Evolutionary conservation across 108 stramenopile species (phyloP).

Genomic region (Fistulifera solaris): DNA sequence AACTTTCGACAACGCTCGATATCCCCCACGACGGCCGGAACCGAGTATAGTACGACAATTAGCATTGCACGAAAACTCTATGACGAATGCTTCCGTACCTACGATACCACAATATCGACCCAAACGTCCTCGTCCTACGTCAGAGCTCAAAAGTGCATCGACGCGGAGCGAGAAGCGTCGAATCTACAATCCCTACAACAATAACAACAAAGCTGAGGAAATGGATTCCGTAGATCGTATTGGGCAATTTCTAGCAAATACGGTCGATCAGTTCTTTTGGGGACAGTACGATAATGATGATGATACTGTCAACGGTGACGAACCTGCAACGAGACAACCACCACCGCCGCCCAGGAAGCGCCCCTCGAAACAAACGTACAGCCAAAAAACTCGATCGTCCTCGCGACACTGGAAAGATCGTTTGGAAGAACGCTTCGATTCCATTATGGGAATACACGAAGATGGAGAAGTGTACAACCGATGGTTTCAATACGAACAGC

Average conservation of each 20-base stretch:
- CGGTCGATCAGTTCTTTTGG: not conserved
- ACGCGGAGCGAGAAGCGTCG: not conserved
- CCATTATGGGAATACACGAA: conserved; percentile 10
- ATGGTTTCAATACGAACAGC: conserved; percentile 1
- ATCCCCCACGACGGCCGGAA: too few relatives aligned
- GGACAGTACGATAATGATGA: not conserved
- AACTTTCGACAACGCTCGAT: too few relatives aligned
- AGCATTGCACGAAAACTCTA: too few relatives aligned
- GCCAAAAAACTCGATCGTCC: not conserved
- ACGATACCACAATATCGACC: too few relatives aligned
- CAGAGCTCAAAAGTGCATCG: not conserved
- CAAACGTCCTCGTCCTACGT: too few relatives aligned
- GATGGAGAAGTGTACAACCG: conserved; percentile 9
- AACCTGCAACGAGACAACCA: too few relatives aligned
- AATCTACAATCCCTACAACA: not conserved
- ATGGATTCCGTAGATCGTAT: conserved; percentile 1
- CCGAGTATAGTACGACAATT: too few relatives aligned
- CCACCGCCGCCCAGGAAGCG: too few relatives aligned
- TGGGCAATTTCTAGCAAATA: not conserved
- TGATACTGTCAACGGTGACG: not conserved
- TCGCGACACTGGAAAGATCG: not conserved
- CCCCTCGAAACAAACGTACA: too few relatives aligned
- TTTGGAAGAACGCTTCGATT: conserved; percentile 12
- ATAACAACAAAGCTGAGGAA: not conserved
- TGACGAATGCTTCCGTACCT: too few relatives aligned